Base-by-base conservation (phyloP, 371 early-diverging fungal species). In the Actinomortierella wolfii region DNA sequence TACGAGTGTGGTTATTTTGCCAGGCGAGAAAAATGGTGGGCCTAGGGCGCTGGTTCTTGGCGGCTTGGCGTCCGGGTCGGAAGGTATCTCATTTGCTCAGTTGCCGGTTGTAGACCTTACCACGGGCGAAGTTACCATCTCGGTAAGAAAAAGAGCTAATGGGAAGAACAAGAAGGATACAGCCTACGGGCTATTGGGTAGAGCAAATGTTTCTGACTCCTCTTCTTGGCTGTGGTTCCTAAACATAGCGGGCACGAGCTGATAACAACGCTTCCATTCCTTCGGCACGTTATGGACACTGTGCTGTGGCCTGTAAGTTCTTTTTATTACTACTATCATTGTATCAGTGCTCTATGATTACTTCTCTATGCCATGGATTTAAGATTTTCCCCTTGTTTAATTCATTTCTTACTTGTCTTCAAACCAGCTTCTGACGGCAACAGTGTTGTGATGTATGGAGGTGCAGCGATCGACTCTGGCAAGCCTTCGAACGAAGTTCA, bases 381-480 rank as follows among this genome's bases (percentile, higher is more conserved):
- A n/a, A n/a, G 44, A 13, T 20, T 13, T 5, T n/a, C 44, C 34
- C n/a, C 23, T 21, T 34, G 28, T 15, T 41, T 41, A 29, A 29
- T 34, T 41, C 20, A 14, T 26, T 4, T 54, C 41, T 41, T 24
- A 21, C 40, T 2, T 1, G 17, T 21, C 18, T n/a, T 1, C 21
- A 28, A 24, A 26, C 28, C 53, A 70, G 71, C 71, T 0, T 18
- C 65, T 15, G 71, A 70, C 51, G 71, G 71, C 34, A 64, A 59
- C 44, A 61, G 56, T 5, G 45, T 61, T 13, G 54, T 39, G 39
- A 65, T 70, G 71, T 70, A 57, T 58, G 71, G 71, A 46, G 71
- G 71, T 17, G 29, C 71, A 13, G 40, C 57, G 5, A 56, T 50
- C 6, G 15, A 40, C 9, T 54, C 25, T 21, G 61, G 64, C 54